Evolutionary conservation across 1,284 basidiomycete genomes (phyloP).

Genomic region (Tilletia horrida): DNA sequence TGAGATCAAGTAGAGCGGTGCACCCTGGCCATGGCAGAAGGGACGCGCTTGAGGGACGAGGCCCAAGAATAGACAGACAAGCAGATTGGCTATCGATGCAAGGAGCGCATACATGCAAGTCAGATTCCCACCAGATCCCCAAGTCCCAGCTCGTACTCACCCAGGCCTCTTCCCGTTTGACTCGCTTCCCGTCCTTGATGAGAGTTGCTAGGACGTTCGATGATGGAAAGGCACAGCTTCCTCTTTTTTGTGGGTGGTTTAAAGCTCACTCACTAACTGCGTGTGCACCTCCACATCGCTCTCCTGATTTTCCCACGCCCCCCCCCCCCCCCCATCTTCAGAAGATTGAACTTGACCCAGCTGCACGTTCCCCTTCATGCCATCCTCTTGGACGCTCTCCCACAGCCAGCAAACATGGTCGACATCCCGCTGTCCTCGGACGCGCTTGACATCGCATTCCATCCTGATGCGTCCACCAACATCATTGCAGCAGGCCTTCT

Average conservation of each 20-base stretch:
- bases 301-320: conserved; percentile 5
- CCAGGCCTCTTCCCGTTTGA: too few species aligned
- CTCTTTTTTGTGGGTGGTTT: neutral
- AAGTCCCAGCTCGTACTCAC: too few species aligned
- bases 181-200: too few species aligned
- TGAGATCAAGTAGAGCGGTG: too few species aligned
- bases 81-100: too few species aligned
- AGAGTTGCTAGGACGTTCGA: too few species aligned
- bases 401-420: conserved; percentile 32
- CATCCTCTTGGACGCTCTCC: too few species aligned
- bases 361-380: neutral
- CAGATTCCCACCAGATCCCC: too few species aligned
- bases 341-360: neutral
- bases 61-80: too few species aligned
- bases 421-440: conserved; percentile 62
- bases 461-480: conserved; percentile 64
- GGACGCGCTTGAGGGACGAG: too few species aligned
- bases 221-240: neutral
- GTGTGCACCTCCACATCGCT: conserved; percentile 4
- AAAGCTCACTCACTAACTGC: neutral
- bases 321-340: neutral
- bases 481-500: conserved; percentile 74
- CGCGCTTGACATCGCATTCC: conserved; percentile 84
- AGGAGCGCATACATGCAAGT: too few species aligned
- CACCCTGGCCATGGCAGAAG: too few species aligned